A percentile compares a stretch with the other conserved stretches of the same genome.
Evolutionary conservation across 2,329 filamentous ascomycete species (phyloP).

Genomic region (Chrysosporium queenslandicum): DNA sequence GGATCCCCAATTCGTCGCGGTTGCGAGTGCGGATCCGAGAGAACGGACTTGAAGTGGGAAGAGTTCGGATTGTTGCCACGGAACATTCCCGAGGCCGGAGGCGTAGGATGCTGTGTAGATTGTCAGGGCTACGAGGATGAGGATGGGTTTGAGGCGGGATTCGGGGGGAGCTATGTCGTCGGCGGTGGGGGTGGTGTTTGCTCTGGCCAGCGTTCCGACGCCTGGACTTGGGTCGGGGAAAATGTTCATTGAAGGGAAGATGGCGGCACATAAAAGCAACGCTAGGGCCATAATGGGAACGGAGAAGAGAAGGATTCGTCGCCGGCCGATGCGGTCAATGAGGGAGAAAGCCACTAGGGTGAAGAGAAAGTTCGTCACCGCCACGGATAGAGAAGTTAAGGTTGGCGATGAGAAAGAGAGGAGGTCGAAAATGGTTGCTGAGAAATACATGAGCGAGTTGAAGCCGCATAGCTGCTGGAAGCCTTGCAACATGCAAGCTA

Average conservation of each 20-base stretch:
- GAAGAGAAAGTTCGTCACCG: conserved; percentile 72
- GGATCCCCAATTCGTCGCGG: conserved; percentile 75
- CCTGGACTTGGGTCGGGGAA: conserved; percentile 19
- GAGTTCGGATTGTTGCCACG: conserved; percentile 92
- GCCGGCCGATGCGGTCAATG: conserved; percentile 69
- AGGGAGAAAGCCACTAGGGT: conserved; percentile 63
- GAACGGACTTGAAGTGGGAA: conserved; percentile 61
- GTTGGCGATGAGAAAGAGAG: conserved; percentile 71
- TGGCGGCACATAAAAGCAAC: conserved; percentile 58
- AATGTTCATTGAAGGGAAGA: conserved; percentile 58
- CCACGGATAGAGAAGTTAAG: conserved; percentile 67
- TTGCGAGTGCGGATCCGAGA: conserved; percentile 50
- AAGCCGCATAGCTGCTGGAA: conserved; percentile 84
- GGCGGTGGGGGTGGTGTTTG: conserved; percentile 6
- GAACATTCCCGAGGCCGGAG: conserved; percentile 78
- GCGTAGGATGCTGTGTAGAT: conserved; percentile 80
- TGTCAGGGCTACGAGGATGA: conserved; percentile 66
- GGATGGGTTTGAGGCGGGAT: conserved; percentile 36
- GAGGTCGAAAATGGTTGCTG: conserved; percentile 67
- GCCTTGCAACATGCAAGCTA: conserved; percentile 78
- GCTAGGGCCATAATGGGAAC: conserved; percentile 74
- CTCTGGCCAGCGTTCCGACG: background rate
- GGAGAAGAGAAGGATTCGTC: conserved; percentile 69
- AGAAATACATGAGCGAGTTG: conserved; percentile 90
- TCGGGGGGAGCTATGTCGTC: conserved; percentile 17